Evolutionary conservation across 2,329 filamentous ascomycete species (phyloP), one percentile per base, ranked within the genome.

Genomic region (Sclerotinia sclerotiorum): DNA sequence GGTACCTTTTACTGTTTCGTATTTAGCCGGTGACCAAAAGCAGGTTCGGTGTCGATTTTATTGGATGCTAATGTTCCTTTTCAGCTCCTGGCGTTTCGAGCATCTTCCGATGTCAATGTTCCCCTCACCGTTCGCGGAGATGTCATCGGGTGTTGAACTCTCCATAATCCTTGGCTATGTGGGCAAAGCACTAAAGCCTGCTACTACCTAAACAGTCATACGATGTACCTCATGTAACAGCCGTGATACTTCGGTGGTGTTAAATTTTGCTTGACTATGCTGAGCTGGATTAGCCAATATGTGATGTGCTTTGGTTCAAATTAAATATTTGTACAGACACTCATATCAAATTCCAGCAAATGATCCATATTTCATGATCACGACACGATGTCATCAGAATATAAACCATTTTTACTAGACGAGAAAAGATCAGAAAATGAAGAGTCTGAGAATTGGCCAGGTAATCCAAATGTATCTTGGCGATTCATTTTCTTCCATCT

Each of bases 371-470:
- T 35, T 4, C 1, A n/a, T 15, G 3, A 6, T 35, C 29, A 19
- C 21, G 11, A n/a, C 21, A 61, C 10, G 46, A 65, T 65, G 62
- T 17, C 39, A 27, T 56, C 62, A n/a, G 62, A 65, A 65, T 11
- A 2, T 4, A 56, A 65, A 46, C 19, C 62, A 21, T 65, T 65
- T 44, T n/a, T 65, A 42, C 35, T 27, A 3, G 13, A 65, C n/a
- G 51, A 35, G 4, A 24, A 56, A 56, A 29, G 19, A 46, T 56
- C 35, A n/a, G 35, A 56, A 17, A 32, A 32, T 29, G 19, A 35
- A 32, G 7, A n/a, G 13, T 1, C 19, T 44, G 6, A 3, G 3
- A 10, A 29, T 21, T 17, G 1, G 19, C 7, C 24, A 10, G 7
- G 32, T 13, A 29, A 21, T 29, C 11, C 24, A 2, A 46, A 11